Base-by-base conservation (phyloP, 2,329 filamentous ascomycete species). In the Herpomyces periplanetae region DNA sequence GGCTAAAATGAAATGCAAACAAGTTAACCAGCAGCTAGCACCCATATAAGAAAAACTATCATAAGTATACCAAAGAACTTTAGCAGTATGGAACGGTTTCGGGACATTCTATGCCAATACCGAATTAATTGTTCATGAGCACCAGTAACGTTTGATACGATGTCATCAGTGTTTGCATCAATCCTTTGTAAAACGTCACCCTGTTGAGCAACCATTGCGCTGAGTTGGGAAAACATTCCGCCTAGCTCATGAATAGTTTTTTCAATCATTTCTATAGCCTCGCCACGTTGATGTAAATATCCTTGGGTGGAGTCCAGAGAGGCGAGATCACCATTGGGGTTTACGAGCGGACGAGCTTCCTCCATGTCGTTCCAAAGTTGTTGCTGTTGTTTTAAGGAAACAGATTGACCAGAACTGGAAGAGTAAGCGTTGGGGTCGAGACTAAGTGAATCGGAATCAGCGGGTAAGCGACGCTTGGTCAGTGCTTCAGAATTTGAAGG, bases 111-210 rank as follows among this genome's bases (percentile, higher is more conserved):
- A 11, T 57, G 63, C 75, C 80, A 96, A 41, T 91, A 96, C 38
- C 88, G 88, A 42, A 96, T 55, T 32, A 96, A 37, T 40, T 96
- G 75, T 26, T 23, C 23, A 36, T 96, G 80, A 4, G 80, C 80
- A 8, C 80, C 80, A 33, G 87, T 57, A n/a, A 96, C 75, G 30
- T 96, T 96, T 33, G 91, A 75, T 21, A 96, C 75, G 4, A 96
- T 69, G 30, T 88, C 73, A 33, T 96, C 80, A 1, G 75, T 88
- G 38, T 91, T 88, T 27, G 75, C 75, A 31, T 91, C 75, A 33
- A 88, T 88, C 19, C 75, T 51, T 40, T 91, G 69, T 27, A 96
- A 85, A 63, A 87, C 85, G 40, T 88, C 80, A 25, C 66, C 69
- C 41, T 96, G 80, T 37, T 96, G 75, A 21, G 64, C 69, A 12